Base-by-base conservation (phyloP, 345 rosid genomes). In the Hibiscus tridactylites region DNA sequence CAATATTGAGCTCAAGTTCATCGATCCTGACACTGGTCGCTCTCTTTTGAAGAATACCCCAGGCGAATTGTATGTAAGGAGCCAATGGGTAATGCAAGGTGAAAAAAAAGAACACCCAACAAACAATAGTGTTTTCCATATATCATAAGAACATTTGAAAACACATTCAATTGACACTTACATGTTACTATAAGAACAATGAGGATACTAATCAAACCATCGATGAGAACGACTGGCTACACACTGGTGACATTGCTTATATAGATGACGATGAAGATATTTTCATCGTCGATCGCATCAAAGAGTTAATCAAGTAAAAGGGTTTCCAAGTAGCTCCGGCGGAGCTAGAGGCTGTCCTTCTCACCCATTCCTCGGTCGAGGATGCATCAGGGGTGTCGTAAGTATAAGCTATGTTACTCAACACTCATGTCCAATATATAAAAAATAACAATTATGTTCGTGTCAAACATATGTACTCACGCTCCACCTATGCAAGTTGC, bases 41-140 rank as follows among this genome's bases (percentile, higher is more conserved):
- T 88, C 97, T 29, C 88, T 95, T n/a, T 90, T 92, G 39, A 61
- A 71, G 76, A 89, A 88, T 82, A 83, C 88, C 17, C 81, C 83
- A 0, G 98, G 98, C 1, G 97, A 92, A 85, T 69, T 92, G 2
- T 95, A 98, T 77, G 99, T 92, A 0, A 31, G 0, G 75, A 92
- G 99, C 82, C 88, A 88, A 77, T 90, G 98, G 62, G 92, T 92
- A 2, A 90, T 90, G 98, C 83, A 82, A 88, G 98, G 97, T 90
- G 29, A 44, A 24, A 47, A 46, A 12, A 42, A 46, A 44, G 0
- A 44, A 9, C 13, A 46, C 49, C 4, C 49, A 46, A 12, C 9
- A 44, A 19, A 24, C 26, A 26, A n/a, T n/a, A 35, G 8, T 47
- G 1, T 6, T 16, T 24, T 17, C 31, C 9, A 4, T 17, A 54